Evolutionary conservation across 345 rosid genomes (phyloP).

Genomic region (Lenwebbia sp.): DNA sequence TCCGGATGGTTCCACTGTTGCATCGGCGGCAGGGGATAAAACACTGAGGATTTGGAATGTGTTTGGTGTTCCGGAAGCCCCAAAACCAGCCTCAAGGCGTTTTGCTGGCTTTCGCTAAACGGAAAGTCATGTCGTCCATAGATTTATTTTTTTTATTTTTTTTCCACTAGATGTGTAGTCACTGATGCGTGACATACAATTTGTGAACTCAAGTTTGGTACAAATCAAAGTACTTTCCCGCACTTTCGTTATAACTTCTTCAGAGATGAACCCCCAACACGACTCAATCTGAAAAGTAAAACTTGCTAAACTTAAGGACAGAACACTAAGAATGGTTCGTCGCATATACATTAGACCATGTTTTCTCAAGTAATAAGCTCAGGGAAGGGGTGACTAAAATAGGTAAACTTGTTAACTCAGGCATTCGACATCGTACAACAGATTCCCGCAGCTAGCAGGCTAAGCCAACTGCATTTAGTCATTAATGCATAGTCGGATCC

Average conservation of each 20-base stretch:
- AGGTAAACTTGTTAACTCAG: background rate
- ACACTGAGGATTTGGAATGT: constrained; percentile 64
- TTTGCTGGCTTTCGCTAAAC: constrained; percentile 36
- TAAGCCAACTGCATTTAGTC: background rate
- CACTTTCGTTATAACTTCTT: too few relatives aligned
- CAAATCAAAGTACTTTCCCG: too few relatives aligned
- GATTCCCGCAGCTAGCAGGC: background rate
- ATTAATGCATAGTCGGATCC: background rate
- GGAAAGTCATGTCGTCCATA: background rate
- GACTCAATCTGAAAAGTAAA: too few relatives aligned
- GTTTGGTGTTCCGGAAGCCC: constrained; percentile 42
- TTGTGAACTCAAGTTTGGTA: too few relatives aligned
- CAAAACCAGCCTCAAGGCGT: constrained; percentile 41
- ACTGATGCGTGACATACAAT: too few relatives aligned
- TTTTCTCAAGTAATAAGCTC: background rate
- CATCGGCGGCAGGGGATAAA: constrained; percentile 70
- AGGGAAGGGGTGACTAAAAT: background rate
- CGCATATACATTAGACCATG: background rate
- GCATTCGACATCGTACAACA: background rate
- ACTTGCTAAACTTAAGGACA: background rate
- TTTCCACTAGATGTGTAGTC: too few relatives aligned
- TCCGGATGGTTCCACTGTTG: constrained; percentile 30
- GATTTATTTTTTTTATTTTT: too few relatives aligned
- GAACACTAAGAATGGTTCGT: background rate
- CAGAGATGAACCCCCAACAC: too few relatives aligned